Percentiles rank a stretch among this genome's conserved stretches.
These are phyloP conservation scores for Candida ipomoeae DNA, from an alignment of 805 yeast species.

Conservation along the genomic window DNA sequence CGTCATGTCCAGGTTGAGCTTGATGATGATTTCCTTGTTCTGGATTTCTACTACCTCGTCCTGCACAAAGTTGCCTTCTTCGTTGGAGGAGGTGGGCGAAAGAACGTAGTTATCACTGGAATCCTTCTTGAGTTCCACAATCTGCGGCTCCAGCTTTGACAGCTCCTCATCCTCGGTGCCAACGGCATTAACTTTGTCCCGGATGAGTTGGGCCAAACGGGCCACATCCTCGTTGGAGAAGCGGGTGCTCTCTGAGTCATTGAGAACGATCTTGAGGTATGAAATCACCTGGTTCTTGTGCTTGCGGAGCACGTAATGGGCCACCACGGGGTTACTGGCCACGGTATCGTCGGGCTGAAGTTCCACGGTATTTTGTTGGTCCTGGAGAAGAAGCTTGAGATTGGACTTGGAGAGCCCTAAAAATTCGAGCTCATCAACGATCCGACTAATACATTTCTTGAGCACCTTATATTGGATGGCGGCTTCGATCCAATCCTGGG, in stretches of 20 bases:
- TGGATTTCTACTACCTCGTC: constrained; percentile 13
- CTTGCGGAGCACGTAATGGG: constrained; percentile 39
- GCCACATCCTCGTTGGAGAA: constrained; percentile 29
- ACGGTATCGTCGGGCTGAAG: constrained; percentile 29
- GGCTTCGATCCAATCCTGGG: constrained; percentile 61
- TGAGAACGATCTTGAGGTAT: constrained; percentile 35
- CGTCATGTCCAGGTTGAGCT: constrained; percentile 51
- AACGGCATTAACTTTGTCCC: constrained; percentile 24
- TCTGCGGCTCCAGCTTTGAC: constrained; percentile 9
- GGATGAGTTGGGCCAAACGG: constrained; percentile 27
- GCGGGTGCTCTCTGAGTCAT: constrained; percentile 23
- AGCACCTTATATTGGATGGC: constrained; percentile 71
- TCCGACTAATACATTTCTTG: constrained; percentile 62
- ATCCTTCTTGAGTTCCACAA: constrained; percentile 29
- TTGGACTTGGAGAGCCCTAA: constrained; percentile 53
- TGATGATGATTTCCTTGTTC: constrained; percentile 37
- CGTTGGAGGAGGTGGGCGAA: constrained; percentile 23
- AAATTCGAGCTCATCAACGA: constrained; percentile 58
- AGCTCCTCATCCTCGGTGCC: constrained; percentile 20
- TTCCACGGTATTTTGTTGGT: constrained; percentile 28
- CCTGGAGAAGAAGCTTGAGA: constrained; percentile 33
- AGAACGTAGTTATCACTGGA: constrained; percentile 25
- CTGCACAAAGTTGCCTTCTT: background rate
- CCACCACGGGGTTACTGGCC: constrained; percentile 38
- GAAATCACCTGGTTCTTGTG: constrained; percentile 30